A percentile compares a stretch with the other conserved stretches of the same genome.
Evolutionary conservation across 116 monocot genomes (phyloP).

Genomic region (Iris pallida): DNA sequence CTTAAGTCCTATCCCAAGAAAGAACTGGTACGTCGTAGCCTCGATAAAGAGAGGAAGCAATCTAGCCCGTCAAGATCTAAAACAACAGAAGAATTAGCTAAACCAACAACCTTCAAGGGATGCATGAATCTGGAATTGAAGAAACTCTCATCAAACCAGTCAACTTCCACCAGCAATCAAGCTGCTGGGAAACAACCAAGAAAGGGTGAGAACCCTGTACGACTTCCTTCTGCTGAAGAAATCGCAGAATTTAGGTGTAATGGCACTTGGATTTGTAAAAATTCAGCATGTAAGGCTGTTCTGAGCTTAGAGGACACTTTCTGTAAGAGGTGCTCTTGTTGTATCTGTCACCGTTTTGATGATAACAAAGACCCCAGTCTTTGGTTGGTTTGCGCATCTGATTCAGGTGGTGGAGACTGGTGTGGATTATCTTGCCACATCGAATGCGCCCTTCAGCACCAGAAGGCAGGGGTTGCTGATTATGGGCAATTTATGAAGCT

Average conservation of each 20-base stretch:
- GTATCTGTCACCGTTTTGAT: constrained; percentile 91
- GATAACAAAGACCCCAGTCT: constrained; percentile 99
- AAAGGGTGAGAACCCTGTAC: constrained; percentile 52
- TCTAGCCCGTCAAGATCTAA: constrained; percentile 41
- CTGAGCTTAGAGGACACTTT: constrained; percentile 69
- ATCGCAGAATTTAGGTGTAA: constrained; percentile 16
- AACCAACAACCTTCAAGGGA: constrained; percentile 31
- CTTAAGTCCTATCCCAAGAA: constrained; percentile 41
- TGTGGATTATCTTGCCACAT: constrained; percentile 97
- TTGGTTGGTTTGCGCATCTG: constrained; percentile 93
- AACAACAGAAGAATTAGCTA: constrained; percentile 34
- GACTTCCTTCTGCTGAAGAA: constrained; percentile 22
- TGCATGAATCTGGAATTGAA: constrained; percentile 53
- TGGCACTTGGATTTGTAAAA: constrained; percentile 79
- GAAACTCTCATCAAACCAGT: constrained; percentile 38
- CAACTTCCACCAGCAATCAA: constrained; percentile 26
- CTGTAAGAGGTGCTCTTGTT: constrained; percentile 97
- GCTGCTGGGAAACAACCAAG: constrained; percentile 42
- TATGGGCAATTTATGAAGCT: constrained; percentile 75
- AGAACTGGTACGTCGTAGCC: constrained; percentile 33
- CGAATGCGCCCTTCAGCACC: constrained; percentile 80
- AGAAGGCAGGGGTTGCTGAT: constrained; percentile 73
- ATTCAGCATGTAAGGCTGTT: constrained; percentile 89
- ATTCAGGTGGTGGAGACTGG: constrained; percentile 57
- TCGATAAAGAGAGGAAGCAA: constrained; percentile 41